Evolutionary conservation across 2,329 filamentous ascomycete genomes (phyloP).

Genomic region (Ceratocystis alfenasii): DNA sequence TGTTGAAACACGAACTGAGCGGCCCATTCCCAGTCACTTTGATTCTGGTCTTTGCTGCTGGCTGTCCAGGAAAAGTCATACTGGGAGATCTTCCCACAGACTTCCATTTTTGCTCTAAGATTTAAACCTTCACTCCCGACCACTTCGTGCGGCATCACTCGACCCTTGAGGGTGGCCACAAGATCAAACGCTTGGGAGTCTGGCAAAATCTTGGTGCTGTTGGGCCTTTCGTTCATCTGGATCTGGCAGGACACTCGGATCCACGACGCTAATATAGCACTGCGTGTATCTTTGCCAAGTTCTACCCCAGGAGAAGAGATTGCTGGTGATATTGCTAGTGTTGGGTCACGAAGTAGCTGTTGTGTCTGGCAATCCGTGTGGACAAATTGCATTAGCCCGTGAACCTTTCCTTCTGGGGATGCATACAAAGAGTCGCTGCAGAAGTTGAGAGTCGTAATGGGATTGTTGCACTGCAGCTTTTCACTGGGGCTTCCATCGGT

Average conservation of each 20-base stretch:
- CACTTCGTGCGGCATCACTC: constrained; percentile 13
- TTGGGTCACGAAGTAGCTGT: neutral
- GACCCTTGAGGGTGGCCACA: constrained; percentile 14
- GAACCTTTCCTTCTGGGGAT: constrained; percentile 1
- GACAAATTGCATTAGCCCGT: constrained; percentile 16
- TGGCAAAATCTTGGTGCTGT: neutral
- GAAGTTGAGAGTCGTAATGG: constrained; percentile 9
- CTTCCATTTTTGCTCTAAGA: constrained; percentile 17
- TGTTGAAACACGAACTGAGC: constrained; percentile 18
- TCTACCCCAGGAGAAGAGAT: constrained; percentile 15
- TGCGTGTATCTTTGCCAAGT: constrained; percentile 18
- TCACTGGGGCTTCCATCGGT: neutral
- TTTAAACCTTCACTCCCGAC: constrained; percentile 14
- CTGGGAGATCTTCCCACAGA: constrained; percentile 17
- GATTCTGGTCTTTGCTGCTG: neutral
- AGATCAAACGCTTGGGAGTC: constrained; percentile 9
- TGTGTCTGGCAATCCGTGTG: constrained; percentile 18
- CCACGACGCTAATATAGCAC: constrained; percentile 17
- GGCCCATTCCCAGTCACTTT: constrained; percentile 18
- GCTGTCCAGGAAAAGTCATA: constrained; percentile 18
- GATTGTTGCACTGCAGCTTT: neutral
- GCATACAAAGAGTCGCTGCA: constrained; percentile 17
- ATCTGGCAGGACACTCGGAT: constrained; percentile 11
- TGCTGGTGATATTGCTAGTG: neutral
- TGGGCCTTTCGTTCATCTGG: constrained; percentile 12